Base-by-base conservation (phyloP, 169 alveolate genomes). In the Eimeria falciformis region DNA sequence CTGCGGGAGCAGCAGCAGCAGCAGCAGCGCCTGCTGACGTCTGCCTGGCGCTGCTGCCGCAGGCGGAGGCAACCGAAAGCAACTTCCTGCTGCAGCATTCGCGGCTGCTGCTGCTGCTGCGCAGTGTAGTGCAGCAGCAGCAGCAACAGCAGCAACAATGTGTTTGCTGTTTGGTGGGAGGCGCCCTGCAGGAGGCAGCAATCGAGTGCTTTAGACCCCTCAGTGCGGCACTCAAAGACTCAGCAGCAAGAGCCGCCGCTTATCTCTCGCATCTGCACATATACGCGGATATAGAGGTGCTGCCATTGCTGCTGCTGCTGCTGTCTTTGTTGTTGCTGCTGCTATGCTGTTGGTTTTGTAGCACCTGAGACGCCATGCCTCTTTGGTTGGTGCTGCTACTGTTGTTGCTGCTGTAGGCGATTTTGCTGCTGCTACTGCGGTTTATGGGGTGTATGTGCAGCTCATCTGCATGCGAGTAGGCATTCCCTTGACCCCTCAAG, bases 71-170 rank as follows among this genome's bases (percentile, higher is more conserved):
- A 12, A 58, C 56, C 29, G 92, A 85, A 23, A 68, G 85, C 58
- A 37, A 69, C 68, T 27, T 85, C n/a, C 21, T 77, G 40, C 92
- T 85, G 71, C 92, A 85, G 84, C 92, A 85, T 29, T 53, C 92
- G 46, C 92, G 79, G 68, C 53, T 85, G 79, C 84, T 85, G 68
- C 53, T 65, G 53, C 56, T 50, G 65, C 69, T 77, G 87, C 87
- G 87, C 17, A 45, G 68, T 7, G 40, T 50, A 37, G 69, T 77
- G 87, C 87, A 77, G 68, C 87, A 77, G 68, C 87, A 45, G 87
- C 69, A 77, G 68, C 69, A 77, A 45, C 68, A 47, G 87, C 69
- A 46, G 69, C 87, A 77, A 0, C 27, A 33, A n/a, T 50, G 65
- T 27, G 68, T 37, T 40, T 21, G 87, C 43, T 40, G 73, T 12